A percentile compares a stretch with the other conserved stretches of the same genome.
These are phyloP conservation scores for Phytophthora brassicae DNA, from an alignment of 352 stramenopile genomes.

Conservation along the genomic window DNA sequence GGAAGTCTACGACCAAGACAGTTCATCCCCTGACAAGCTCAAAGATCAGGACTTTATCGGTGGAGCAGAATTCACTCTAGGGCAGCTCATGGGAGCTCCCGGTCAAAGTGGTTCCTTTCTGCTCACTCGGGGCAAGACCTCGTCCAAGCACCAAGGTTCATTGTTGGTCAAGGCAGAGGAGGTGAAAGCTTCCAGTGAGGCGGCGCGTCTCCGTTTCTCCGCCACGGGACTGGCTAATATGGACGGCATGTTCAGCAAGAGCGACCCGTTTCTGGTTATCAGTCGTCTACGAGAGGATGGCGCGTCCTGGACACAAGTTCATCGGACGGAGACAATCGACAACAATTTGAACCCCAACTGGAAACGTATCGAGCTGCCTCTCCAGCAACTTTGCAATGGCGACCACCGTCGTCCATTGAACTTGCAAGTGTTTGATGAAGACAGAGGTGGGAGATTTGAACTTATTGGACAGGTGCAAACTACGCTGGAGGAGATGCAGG, in stretches of 20 bases:
- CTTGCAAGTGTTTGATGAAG: constrained; percentile 85
- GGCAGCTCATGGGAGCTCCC: constrained; percentile 75
- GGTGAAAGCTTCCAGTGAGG: constrained; percentile 47
- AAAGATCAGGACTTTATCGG: constrained; percentile 81
- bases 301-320: constrained; percentile 55
- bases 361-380: constrained; percentile 48
- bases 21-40: constrained; percentile 48
- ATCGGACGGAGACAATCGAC: constrained; percentile 68
- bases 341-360: constrained; percentile 78
- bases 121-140: constrained; percentile 46
- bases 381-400: constrained; percentile 81
- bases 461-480: constrained; percentile 73
- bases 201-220: constrained; percentile 50
- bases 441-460: constrained; percentile 60
- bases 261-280: constrained; percentile 63
- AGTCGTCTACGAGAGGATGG: constrained; percentile 55
- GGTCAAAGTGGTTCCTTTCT: constrained; percentile 64
- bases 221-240: constrained; percentile 56
- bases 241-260: constrained; percentile 69
- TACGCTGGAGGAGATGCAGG: constrained; percentile 61
- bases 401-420: constrained; percentile 65
- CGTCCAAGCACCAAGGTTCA: constrained; percentile 45
- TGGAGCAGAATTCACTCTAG: constrained; percentile 70
- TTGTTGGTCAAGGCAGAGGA: constrained; percentile 67
- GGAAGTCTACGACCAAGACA: constrained; percentile 88